A percentile compares a stretch with the other conserved stretches of the same genome.
These are phyloP conservation scores for Entrophospora sp. DNA, from an alignment of 192 early-diverging fungal species.

Conservation along the genomic window DNA sequence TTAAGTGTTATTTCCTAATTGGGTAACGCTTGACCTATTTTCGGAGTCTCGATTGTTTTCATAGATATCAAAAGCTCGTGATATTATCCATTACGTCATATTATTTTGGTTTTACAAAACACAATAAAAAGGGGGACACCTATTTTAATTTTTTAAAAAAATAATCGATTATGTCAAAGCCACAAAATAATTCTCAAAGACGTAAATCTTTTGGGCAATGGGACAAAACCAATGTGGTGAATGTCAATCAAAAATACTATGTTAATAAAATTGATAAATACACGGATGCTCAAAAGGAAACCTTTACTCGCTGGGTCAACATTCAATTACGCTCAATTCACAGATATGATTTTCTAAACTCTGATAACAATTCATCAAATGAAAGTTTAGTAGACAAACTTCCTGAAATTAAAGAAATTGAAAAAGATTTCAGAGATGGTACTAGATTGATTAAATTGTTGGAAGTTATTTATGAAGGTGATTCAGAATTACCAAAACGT, in stretches of 20 bases:
- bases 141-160: too few species aligned
- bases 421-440: conserved; percentile 16
- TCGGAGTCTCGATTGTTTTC: too few species aligned
- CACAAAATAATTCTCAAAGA: too few species aligned
- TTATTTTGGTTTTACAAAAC: too few species aligned
- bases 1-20: too few species aligned
- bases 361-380: background rate
- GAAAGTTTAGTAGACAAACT: background rate
- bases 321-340: conserved; percentile 12
- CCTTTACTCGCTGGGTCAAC: conserved; percentile 19
- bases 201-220: conserved; percentile 17
- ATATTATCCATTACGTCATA: too few species aligned
- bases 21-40: too few species aligned
- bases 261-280: background rate
- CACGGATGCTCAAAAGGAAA: conserved; percentile 6
- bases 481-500: conserved; percentile 9
- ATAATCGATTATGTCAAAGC: too few species aligned
- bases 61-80: too few species aligned
- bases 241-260: conserved; percentile 9
- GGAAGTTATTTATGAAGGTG: background rate
- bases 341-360: background rate
- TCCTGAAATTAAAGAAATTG: conserved; percentile 15
- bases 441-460: conserved; percentile 14
- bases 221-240: conserved; percentile 17
- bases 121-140: too few species aligned